Percentiles rank a stretch among this genome's conserved stretches.
phyloP scores from a whole-genome alignment of 164 flowering plant species.

The Vitis cinerea region DNA sequence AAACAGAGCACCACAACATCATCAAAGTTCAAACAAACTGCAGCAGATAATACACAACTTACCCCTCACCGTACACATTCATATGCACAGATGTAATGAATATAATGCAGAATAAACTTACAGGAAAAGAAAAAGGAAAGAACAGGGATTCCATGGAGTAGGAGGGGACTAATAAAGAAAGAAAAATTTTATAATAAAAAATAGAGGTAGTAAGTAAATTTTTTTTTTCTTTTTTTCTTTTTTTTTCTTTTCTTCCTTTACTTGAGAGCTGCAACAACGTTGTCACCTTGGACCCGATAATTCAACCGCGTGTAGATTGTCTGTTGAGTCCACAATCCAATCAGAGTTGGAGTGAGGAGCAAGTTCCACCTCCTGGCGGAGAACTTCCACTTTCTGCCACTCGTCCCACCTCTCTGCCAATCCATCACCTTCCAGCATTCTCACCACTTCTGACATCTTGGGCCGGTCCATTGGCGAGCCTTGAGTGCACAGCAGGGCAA shows the following conservation, averaged over 20 bases:
- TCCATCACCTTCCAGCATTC: constrained; percentile 97
- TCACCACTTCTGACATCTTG: constrained; percentile 93
- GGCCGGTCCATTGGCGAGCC: constrained; percentile 86
- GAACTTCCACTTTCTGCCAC: constrained; percentile 92
- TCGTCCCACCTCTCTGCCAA: constrained; percentile 97
- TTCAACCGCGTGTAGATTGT: constrained; percentile 76
- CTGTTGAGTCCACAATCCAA: constrained; percentile 83
- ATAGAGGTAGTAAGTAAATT: constrained; percentile 21
- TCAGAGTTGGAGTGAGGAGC: constrained; percentile 61
- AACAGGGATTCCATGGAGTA: too few relatives aligned
- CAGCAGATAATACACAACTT: constrained; percentile 35
- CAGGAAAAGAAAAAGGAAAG: constrained; percentile 12
- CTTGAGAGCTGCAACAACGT: constrained; percentile 10
- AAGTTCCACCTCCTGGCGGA: constrained; percentile 69
- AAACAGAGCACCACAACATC: constrained; percentile 16
- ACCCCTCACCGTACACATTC: constrained; percentile 34
- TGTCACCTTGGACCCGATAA: constrained; percentile 88
- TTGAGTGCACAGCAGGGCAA: constrained; percentile 89
- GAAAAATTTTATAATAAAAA: constrained; percentile 13
- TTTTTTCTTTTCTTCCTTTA: constrained; percentile 18
- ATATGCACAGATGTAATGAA: constrained; percentile 52
- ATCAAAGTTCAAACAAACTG: constrained; percentile 15
- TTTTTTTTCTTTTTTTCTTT: constrained; percentile 10
- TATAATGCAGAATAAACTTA: constrained; percentile 38
- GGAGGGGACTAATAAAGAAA: neutral